Percentiles rank a stretch among this genome's conserved stretches.
Evolutionary conservation across 805 yeast genomes (phyloP).

Genomic region (Ogataea nakhonphanomensis): DNA sequence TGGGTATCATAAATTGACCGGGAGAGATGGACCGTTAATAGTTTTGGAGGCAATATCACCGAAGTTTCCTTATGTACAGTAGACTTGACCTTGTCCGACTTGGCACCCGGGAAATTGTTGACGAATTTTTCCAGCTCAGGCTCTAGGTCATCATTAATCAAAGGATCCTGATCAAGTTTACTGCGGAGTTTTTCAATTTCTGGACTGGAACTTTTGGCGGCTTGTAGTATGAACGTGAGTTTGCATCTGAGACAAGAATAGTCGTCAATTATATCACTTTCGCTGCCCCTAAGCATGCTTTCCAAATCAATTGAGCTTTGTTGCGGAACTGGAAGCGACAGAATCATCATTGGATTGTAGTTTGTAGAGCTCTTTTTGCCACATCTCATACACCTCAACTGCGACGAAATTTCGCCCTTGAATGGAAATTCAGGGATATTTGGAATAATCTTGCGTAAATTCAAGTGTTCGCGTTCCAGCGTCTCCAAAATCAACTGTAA

Average conservation of each 20-base stretch:
- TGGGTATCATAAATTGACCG: slow-evolving; percentile 74
- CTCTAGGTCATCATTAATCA: slow-evolving; percentile 66
- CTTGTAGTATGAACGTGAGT: slow-evolving; percentile 39
- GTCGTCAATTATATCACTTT: slow-evolving; percentile 68
- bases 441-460: slow-evolving; percentile 34
- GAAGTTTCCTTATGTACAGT: slow-evolving; percentile 64
- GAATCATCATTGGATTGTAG: slow-evolving; percentile 60
- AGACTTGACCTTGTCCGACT: slow-evolving; percentile 42
- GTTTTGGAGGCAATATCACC: slow-evolving; percentile 62
- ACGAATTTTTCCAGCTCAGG: slow-evolving; percentile 46
- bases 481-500: slow-evolving; percentile 79
- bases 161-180: slow-evolving; percentile 36
- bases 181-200: slow-evolving; percentile 35
- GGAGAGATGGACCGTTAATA: slow-evolving; percentile 79
- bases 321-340: slow-evolving; percentile 75
- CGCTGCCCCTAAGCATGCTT: slow-evolving; percentile 52
- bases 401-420: slow-evolving; percentile 61
- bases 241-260: slow-evolving; percentile 80
- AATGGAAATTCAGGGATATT: slow-evolving; percentile 68
- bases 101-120: slow-evolving; percentile 36
- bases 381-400: slow-evolving; percentile 69
- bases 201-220: slow-evolving; percentile 29
- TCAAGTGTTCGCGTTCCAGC: slow-evolving; percentile 59
- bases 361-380: slow-evolving; percentile 55
- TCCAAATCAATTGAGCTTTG: slow-evolving; percentile 36